A percentile compares a stretch with the other conserved stretches of the same genome.
phyloP scores from a whole-genome alignment of 768 basidiomycete species.

The Mrakia frigida region DNA sequence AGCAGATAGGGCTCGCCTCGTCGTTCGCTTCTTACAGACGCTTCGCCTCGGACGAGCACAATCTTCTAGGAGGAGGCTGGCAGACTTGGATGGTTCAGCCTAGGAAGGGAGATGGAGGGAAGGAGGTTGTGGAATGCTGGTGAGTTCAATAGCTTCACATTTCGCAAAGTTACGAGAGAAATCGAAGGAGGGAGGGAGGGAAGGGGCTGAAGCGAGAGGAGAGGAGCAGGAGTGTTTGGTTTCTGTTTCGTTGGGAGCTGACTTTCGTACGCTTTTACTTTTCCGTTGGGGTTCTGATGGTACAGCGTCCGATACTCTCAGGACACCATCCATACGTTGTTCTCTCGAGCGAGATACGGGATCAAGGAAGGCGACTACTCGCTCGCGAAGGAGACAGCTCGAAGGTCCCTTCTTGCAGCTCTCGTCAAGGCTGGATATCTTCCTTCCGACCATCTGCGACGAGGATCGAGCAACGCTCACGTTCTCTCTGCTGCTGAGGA shows the following conservation, averaged over 20 bases:
- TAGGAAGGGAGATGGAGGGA: conserved; percentile 15
- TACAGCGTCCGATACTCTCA: conserved; percentile 28
- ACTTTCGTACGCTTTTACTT: background rate
- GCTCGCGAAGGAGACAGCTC: conserved; percentile 19
- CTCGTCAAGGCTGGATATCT: conserved; percentile 28
- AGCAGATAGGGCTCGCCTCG: conserved; percentile 22
- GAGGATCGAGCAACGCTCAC: background rate
- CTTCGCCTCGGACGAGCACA: conserved; percentile 17
- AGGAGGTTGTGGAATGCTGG: conserved; percentile 28
- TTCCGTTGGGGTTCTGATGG: background rate
- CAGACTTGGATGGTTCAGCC: conserved; percentile 15
- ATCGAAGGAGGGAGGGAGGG: too few relatives aligned
- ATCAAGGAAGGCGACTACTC: conserved; percentile 24
- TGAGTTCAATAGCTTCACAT: background rate
- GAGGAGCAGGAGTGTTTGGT: background rate
- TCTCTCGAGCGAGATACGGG: conserved; percentile 5
- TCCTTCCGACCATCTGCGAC: background rate
- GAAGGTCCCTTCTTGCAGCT: conserved; percentile 19
- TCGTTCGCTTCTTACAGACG: conserved; percentile 4
- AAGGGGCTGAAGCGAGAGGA: background rate
- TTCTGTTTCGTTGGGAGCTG: background rate
- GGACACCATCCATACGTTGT: conserved; percentile 23
- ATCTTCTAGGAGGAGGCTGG: conserved; percentile 20
- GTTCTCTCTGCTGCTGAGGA: conserved; percentile 27
- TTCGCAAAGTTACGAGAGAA: background rate